phyloP scores from a whole-genome alignment of 345 rosid genomes.

The Salix koriyanagi region DNA sequence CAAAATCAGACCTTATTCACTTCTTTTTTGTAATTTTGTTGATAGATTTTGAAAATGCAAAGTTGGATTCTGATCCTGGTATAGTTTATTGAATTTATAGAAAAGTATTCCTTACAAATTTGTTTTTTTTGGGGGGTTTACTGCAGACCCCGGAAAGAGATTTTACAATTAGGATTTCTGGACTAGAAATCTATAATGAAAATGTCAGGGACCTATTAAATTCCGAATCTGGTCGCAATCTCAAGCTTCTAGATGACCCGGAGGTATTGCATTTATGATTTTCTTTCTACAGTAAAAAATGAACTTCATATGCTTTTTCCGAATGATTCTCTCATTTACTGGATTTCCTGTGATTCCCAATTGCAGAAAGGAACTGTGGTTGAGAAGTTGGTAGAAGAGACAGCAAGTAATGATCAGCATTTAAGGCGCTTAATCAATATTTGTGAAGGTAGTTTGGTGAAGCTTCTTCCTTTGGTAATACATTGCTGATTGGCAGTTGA shows the following conservation, averaged over 20 bases:
- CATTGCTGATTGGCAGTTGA: not conserved
- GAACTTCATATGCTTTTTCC: not conserved
- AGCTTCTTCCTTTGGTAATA: not conserved
- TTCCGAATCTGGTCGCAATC: conserved; percentile 85
- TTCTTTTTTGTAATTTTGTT: not conserved
- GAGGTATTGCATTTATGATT: conserved; percentile 53
- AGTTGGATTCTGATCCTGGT: not conserved
- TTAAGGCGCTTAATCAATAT: conserved; percentile 75
- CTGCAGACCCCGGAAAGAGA: conserved; percentile 94
- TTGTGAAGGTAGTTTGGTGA: conserved; percentile 70
- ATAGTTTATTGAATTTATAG: not conserved
- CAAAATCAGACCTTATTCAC: not conserved
- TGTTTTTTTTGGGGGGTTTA: conserved; percentile 8
- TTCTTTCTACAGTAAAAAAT: not conserved
- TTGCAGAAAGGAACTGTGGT: conserved; percentile 96
- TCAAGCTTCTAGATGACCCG: conserved; percentile 97
- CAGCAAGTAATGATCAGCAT: conserved; percentile 72
- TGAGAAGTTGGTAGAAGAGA: conserved; percentile 92
- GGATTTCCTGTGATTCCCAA: conserved; percentile 9
- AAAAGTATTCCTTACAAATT: not conserved
- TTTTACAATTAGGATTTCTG: conserved; percentile 87
- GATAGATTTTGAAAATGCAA: not conserved
- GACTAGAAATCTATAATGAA: conserved; percentile 94
- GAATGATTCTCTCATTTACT: not conserved
- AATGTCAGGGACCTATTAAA: conserved; percentile 87